phyloP scores from a whole-genome alignment of 116 monocot genomes.

The Phalaenopsis hybrid region DNA sequence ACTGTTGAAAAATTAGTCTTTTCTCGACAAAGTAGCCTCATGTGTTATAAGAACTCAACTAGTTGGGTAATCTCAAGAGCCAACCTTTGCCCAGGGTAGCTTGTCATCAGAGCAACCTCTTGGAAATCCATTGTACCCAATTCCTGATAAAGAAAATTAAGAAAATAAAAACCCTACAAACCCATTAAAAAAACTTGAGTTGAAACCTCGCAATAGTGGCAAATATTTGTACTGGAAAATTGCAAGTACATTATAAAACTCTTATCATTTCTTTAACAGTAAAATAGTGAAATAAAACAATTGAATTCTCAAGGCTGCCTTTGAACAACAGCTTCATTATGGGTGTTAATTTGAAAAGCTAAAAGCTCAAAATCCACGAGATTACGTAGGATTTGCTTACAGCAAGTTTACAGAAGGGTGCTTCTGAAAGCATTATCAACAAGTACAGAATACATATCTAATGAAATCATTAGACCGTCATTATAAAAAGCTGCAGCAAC shows the following conservation, averaged over 20 bases:
- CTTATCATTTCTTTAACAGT: background rate
- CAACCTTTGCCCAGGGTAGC: slow-evolving; percentile 96
- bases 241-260: background rate
- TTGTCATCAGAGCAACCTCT: slow-evolving; percentile 94
- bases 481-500: background rate
- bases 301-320: background rate
- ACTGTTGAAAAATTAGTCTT: background rate
- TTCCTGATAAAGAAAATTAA: slow-evolving; percentile 43
- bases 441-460: background rate
- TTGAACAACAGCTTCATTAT: background rate
- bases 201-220: background rate
- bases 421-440: background rate
- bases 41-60: background rate
- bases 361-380: background rate
- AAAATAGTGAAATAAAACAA: background rate
- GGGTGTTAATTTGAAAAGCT: background rate
- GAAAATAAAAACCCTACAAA: slow-evolving; percentile 5
- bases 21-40: background rate
- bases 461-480: background rate
- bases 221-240: background rate
- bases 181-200: background rate
- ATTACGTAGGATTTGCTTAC: background rate
- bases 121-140: slow-evolving; percentile 97
- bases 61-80: slow-evolving; percentile 4
- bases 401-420: background rate